Conservation (phyloP, 176 grass and related monocot species). For the Cenchrus fungigraminus region DNA sequence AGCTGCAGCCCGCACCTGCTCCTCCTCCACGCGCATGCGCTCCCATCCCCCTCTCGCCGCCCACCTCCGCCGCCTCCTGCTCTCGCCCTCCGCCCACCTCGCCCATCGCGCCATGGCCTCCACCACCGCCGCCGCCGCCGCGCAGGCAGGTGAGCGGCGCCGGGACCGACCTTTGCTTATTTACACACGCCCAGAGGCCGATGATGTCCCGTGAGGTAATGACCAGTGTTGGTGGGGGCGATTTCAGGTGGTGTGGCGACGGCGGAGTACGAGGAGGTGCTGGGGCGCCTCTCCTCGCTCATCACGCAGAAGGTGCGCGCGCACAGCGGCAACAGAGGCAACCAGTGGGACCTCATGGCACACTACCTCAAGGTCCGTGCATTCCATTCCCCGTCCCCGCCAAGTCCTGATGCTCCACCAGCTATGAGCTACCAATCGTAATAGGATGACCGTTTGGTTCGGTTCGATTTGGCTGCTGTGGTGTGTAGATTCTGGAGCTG, state of each 20-base stretch:
- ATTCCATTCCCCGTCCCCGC: background rate
- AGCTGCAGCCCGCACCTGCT: background rate
- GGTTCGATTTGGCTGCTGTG: background rate
- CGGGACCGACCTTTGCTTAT: background rate
- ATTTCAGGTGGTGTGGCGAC: slow-evolving; percentile 7
- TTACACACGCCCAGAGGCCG: background rate
- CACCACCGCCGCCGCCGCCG: background rate
- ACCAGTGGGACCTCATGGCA: slow-evolving; percentile 83
- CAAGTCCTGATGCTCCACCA: background rate
- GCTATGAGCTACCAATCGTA: background rate
- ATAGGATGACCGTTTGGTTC: background rate
- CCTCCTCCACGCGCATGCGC: slow-evolving; percentile 28
- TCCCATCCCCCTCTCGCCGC: background rate
- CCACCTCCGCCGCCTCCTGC: slow-evolving; percentile 23
- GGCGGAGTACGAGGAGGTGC: slow-evolving; percentile 73
- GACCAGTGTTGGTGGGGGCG: background rate
- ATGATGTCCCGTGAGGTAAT: background rate
- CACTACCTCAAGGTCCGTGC: slow-evolving; percentile 72
- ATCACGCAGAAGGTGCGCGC: slow-evolving; percentile 81
- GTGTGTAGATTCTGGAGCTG: slow-evolving; percentile 62
- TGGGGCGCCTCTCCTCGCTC: slow-evolving; percentile 75
- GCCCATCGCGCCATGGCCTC: slow-evolving; percentile 45
- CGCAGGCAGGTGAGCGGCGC: slow-evolving; percentile 34
- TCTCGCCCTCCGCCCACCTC: background rate
- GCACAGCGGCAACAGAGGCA: slow-evolving; percentile 66